Percentiles rank a stretch among this genome's conserved stretches.
Evolutionary conservation across 257 asterid genomes (phyloP).

Genomic region (Solanum bulbocastanum): DNA sequence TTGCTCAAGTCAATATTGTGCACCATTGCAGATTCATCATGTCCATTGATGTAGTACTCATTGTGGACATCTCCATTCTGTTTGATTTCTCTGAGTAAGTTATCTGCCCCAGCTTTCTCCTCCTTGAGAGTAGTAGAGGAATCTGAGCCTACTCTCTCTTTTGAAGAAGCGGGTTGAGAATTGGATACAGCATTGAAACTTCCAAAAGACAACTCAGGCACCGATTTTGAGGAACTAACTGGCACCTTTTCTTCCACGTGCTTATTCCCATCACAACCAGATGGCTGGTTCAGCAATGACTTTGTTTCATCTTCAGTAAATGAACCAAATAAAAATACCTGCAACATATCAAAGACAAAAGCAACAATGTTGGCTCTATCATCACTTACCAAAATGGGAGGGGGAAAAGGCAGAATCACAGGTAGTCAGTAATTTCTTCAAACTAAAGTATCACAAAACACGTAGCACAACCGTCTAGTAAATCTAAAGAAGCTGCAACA

Average conservation of each 20-base stretch:
- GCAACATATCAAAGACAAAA: not conserved
- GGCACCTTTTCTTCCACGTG: conserved; percentile 16
- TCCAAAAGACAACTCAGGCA: conserved; percentile 40
- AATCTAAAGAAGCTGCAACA: not conserved
- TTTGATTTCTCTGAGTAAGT: conserved; percentile 7
- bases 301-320: conserved; percentile 79
- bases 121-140: conserved; percentile 16
- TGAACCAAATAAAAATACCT: conserved; percentile 86
- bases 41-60: conserved; percentile 12
- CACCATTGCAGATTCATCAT: conserved; percentile 8
- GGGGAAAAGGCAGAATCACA: not conserved
- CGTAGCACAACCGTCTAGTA: not conserved
- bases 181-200: conserved; percentile 23
- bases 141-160: conserved; percentile 11
- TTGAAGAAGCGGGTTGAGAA: conserved; percentile 12
- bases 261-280: conserved; percentile 10
- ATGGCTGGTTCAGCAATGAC: conserved; percentile 30
- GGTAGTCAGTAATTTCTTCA: not conserved
- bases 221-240: conserved; percentile 15
- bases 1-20: conserved; percentile 16
- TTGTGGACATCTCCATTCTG: conserved; percentile 40
- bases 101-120: conserved; percentile 13
- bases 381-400: not conserved
- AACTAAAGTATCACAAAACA: not conserved
- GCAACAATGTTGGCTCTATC: conserved; percentile 3